Base-by-base conservation (phyloP, 345 rosid species). In the Citrus maxima region DNA sequence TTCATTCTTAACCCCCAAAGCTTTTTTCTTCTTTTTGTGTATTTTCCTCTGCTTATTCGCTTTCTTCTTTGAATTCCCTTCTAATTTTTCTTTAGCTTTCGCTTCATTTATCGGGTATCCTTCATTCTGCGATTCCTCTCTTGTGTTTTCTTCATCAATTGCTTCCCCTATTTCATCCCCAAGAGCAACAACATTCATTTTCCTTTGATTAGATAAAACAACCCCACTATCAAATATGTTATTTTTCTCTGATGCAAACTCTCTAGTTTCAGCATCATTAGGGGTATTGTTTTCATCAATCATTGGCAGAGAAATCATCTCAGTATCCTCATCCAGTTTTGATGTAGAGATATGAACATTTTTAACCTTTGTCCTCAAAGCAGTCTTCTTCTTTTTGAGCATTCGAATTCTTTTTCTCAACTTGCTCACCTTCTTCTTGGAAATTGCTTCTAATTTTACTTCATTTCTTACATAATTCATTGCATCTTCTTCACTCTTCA, bases 371-470 rank as follows among this genome's bases (percentile, higher is more conserved):
- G 13, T 63, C 77, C 21, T 75, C 24, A 40, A 66, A 75, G 13
- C 67, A 8, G 49, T 7, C 30, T 73, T 76, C 65, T 76, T 73
- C 70, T 42, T 74, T 72, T 65, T 28, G 38, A 37, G 72, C 12
- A 18, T 18, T 74, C 10, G 40, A 22, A 67, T 25, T 16, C 21
- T 69, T 12, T 30, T 78, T 42, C 38, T 59, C 56, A n/a, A 67
- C 72, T 42, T 68, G 27, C 18, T 75, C 37, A 22, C 35, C 67
- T 80, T 80, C 68, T 77, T 72, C 10, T 32, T 46, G 13, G 73
- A 34, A 65, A 19, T 28, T 28, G 55, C 65, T 70, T 73, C 69
- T 30, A n/a, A 27, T 73, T 54, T 69, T 62, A 58, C 75, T 67
- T 40, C 73, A 37, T 73, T 72, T 42, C 70, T 69, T 25, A 56